These are phyloP conservation scores for Spirogloea muscicola DNA, from an alignment of 139 green algal species.

Conservation along the genomic window DNA sequence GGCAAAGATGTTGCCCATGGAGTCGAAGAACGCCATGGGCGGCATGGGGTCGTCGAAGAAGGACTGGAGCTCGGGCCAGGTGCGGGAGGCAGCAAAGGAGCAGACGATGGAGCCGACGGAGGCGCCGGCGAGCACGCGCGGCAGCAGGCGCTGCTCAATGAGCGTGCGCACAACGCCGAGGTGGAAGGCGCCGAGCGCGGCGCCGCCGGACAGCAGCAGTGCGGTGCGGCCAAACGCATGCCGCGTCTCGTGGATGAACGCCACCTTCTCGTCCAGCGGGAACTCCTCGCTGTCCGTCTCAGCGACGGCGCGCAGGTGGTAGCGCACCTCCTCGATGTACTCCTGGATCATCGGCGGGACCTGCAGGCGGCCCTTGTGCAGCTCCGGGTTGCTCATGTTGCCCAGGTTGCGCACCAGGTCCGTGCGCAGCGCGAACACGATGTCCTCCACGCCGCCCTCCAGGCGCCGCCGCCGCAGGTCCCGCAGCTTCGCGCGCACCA, in stretches of 20 bases:
- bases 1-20: slow-evolving; percentile 32
- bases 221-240: slow-evolving; percentile 94
- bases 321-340: slow-evolving; percentile 89
- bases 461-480: slow-evolving; percentile 33
- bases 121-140: slow-evolving; percentile 82
- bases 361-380: slow-evolving; percentile 41
- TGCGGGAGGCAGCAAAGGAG: slow-evolving; percentile 43
- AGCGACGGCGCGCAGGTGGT: slow-evolving; percentile 63
- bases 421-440: slow-evolving; percentile 82
- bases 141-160: slow-evolving; percentile 82
- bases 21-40: slow-evolving; percentile 50
- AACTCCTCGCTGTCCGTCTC: slow-evolving; percentile 51
- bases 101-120: slow-evolving; percentile 77
- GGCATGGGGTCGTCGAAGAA: slow-evolving; percentile 48
- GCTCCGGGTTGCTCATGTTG: slow-evolving; percentile 69
- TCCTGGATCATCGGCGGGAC: slow-evolving; percentile 74
- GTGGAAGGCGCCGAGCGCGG: slow-evolving; percentile 89
- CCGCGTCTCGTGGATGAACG: slow-evolving; percentile 86
- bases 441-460: slow-evolving; percentile 65
- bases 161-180: slow-evolving; percentile 87
- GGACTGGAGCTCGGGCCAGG: slow-evolving; percentile 32
- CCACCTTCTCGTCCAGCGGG: slow-evolving; percentile 75
- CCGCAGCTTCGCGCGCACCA: slow-evolving; percentile 67
- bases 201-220: slow-evolving; percentile 88
- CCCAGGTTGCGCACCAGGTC: slow-evolving; percentile 93